Percentiles rank a stretch among this genome's conserved stretches.
Evolutionary conservation across 805 yeast species (phyloP).

Genomic region (Candida ulmi): DNA sequence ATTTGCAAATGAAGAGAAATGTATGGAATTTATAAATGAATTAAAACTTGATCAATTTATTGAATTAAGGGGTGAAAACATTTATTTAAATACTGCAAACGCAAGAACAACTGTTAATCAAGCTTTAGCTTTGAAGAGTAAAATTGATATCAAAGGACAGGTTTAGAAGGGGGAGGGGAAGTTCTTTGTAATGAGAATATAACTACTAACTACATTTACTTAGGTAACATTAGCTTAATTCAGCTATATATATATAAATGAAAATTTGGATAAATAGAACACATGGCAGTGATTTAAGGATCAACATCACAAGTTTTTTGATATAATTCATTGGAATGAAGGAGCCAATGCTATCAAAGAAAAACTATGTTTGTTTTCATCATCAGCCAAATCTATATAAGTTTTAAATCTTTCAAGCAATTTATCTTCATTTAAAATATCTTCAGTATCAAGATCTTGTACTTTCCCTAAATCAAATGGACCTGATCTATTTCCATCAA

Average conservation of each 20-base stretch:
- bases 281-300: no score
- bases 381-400: constrained; percentile 62
- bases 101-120: constrained; percentile 30
- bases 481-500: constrained; percentile 84
- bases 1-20: constrained; percentile 34
- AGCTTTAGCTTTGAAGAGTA: constrained; percentile 37
- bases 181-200: no score
- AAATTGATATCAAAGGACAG: constrained; percentile 90
- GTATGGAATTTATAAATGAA: constrained; percentile 36
- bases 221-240: no score
- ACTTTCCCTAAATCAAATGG: constrained; percentile 56
- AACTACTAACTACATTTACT: no score
- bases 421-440: constrained; percentile 47
- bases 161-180: constrained; percentile 27
- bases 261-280: no score
- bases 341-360: constrained; percentile 77
- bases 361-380: constrained; percentile 54
- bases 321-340: constrained; percentile 31
- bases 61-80: constrained; percentile 26
- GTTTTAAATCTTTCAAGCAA: constrained; percentile 53
- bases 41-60: constrained; percentile 32
- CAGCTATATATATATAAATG: no score
- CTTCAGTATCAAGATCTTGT: constrained; percentile 26
- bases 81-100: constrained; percentile 30
- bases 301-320: no score